Evolutionary conservation across 2,329 filamentous ascomycete genomes (phyloP).

Genomic region (Aaosphaeria pasadenensis): DNA sequence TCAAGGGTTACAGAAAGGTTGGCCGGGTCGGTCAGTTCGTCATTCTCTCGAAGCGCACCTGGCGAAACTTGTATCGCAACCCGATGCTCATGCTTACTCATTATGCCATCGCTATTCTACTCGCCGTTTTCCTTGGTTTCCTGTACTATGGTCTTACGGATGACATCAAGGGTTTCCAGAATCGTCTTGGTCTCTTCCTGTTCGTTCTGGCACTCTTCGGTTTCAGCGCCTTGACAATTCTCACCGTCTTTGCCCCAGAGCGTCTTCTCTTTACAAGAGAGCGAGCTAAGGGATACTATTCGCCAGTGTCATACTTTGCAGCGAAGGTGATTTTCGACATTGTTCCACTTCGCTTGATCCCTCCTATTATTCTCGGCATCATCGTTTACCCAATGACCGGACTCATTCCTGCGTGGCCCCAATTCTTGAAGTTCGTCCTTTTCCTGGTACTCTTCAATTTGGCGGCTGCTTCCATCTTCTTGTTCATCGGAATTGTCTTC

Average conservation of each 20-base stretch:
- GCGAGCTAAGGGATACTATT: slow-evolving; percentile 94
- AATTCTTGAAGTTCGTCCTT: slow-evolving; percentile 89
- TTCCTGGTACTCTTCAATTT: slow-evolving; percentile 95
- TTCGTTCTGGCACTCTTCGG: slow-evolving; percentile 94
- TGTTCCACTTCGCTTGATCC: slow-evolving; percentile 87
- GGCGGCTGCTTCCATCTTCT: slow-evolving; percentile 85
- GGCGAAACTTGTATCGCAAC: slow-evolving; percentile 96
- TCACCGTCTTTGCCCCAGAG: slow-evolving; percentile 91
- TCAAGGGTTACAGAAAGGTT: slow-evolving; percentile 79
- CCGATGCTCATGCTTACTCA: slow-evolving; percentile 98
- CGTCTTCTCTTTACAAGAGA: slow-evolving; percentile 88
- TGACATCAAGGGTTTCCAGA: slow-evolving; percentile 97
- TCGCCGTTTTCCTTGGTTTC: slow-evolving; percentile 91
- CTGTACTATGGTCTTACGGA: slow-evolving; percentile 95
- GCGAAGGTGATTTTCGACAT: slow-evolving; percentile 99
- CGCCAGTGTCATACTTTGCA: slow-evolving; percentile 88
- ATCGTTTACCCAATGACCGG: slow-evolving; percentile 99
- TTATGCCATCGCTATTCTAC: slow-evolving; percentile 92
- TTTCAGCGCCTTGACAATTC: slow-evolving; percentile 90
- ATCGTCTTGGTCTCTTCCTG: slow-evolving; percentile 94
- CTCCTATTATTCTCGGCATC: slow-evolving; percentile 89
- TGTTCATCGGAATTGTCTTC: slow-evolving; percentile 96
- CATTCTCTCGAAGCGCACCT: slow-evolving; percentile 86
- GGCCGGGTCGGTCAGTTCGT: slow-evolving; percentile 78
- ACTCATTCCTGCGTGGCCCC: slow-evolving; percentile 72